Conservation (phyloP, 345 rosid genomes). For the Moringa oleifera region DNA sequence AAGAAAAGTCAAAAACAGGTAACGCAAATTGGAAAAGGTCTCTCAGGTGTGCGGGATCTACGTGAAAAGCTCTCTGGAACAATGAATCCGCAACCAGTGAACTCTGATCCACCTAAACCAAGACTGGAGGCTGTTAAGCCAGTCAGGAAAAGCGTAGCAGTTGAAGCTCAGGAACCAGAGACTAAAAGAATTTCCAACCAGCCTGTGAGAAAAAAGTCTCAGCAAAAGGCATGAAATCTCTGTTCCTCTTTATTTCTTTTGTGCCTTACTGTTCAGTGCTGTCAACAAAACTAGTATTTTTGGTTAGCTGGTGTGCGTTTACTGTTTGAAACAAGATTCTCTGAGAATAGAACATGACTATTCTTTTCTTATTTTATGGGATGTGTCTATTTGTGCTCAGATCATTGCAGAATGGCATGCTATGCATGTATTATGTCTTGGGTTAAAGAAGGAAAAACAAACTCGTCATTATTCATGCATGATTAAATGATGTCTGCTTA, state of each 20-base stretch:
- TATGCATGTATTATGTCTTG: not conserved
- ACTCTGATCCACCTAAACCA: slow-evolving; percentile 51
- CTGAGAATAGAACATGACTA: no score
- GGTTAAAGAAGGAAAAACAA: not conserved
- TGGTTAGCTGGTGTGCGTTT: no score
- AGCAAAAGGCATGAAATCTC: slow-evolving; percentile 45
- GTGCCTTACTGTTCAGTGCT: not conserved
- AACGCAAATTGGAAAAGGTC: slow-evolving; percentile 51
- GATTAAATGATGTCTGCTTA: no score
- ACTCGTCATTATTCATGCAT: not conserved
- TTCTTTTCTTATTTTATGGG: no score
- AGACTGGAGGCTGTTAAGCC: slow-evolving; percentile 48
- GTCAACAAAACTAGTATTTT: no score
- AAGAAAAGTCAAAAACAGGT: slow-evolving; percentile 45
- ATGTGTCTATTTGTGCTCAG: no score
- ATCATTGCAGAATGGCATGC: not conserved
- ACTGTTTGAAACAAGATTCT: no score
- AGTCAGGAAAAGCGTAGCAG: slow-evolving; percentile 50
- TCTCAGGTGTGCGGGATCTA: slow-evolving; percentile 59
- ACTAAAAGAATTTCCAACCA: slow-evolving; percentile 41
- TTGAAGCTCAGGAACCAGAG: slow-evolving; percentile 51
- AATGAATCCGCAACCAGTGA: slow-evolving; percentile 46
- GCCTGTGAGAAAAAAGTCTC: slow-evolving; percentile 48
- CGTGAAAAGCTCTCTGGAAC: slow-evolving; percentile 92
- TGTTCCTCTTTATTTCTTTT: slow-evolving; percentile 1